Evolutionary conservation across 2,329 filamentous ascomycete genomes (phyloP), one percentile per base, ranked within the genome.

Genomic region (Paracoccidioides lutzii): DNA sequence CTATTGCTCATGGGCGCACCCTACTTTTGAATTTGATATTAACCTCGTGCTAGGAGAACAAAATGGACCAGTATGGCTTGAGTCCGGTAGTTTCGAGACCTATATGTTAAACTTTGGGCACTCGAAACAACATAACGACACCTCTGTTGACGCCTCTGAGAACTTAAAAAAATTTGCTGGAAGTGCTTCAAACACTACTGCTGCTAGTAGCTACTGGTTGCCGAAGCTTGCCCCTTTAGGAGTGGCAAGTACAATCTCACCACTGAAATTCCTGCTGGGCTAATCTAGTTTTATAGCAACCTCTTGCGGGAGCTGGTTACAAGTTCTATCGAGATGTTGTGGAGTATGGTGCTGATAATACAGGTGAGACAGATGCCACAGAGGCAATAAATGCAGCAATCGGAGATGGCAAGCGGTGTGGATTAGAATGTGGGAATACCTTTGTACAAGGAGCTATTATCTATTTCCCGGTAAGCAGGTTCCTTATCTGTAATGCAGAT

Each of bases 371-470:
- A 28, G 91, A 97, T 68, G 90, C 95, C 66, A 95, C 90, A 0
- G 83, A 72, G 0, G 88, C 90, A 56, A 95, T 97, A 78, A 95
- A 95, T 74, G 70, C 75, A 45, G 89, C 89, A 60, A 86, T 96
- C 64, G 76, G 80, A 5, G 81, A 81, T n/a, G 88, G 88, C 35
- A 76, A 78, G 63, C 87, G 91, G 42, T 97, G 91, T 66, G 88
- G 88, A 43, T 68, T 81, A 59, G 81, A 82, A 59, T 97, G 91
- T 67, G 87, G 91, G 67, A 95, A 89, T 1, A 81, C 81, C 38
- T 96, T 91, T 3, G 80, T 80, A n/a, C 81, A 82, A 1, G 90
- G 90, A 0, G 90, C 88, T 37, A 75, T 96, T n/a, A 82, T 96
- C 54, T 96, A 94, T 76, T 95, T 96, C 75, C 90, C 90, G 42